These are phyloP conservation scores for Exophiala calicioides DNA, from an alignment of 2,329 filamentous ascomycete species.

Conservation along the genomic window DNA sequence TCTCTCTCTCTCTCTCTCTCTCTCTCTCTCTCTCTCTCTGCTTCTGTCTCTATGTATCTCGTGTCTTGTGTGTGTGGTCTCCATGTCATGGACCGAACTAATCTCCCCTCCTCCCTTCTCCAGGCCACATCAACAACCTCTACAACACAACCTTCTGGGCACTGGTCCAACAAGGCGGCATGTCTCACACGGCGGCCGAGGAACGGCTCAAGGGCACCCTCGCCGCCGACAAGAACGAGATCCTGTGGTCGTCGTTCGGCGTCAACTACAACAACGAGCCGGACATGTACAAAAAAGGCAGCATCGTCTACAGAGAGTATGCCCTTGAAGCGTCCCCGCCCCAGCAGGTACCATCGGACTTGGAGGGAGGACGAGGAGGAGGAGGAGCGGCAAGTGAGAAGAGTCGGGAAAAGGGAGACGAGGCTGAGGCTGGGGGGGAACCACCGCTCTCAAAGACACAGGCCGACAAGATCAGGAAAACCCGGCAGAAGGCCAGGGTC, in stretches of 20 bases:
- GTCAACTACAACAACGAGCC: slow-evolving; percentile 98
- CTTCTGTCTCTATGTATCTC: not conserved
- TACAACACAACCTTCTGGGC: slow-evolving; percentile 98
- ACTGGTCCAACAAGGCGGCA: slow-evolving; percentile 74
- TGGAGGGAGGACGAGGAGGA: slow-evolving; percentile 49
- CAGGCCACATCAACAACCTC: slow-evolving; percentile 95
- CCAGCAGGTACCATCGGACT: slow-evolving; percentile 50
- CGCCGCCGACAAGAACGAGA: slow-evolving; percentile 90
- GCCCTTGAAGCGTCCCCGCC: slow-evolving; percentile 55
- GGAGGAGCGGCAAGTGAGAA: too few species aligned
- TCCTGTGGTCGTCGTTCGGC: slow-evolving; percentile 81
- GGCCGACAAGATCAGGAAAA: slow-evolving; percentile 78
- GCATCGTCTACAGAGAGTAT: slow-evolving; percentile 83
- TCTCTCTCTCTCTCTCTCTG: not conserved
- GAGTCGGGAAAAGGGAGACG: too few species aligned
- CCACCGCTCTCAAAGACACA: slow-evolving; percentile 65
- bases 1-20: not conserved
- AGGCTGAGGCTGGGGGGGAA: slow-evolving; percentile 31
- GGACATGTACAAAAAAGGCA: slow-evolving; percentile 91
- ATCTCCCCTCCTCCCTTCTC: not conserved
- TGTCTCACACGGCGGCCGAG: slow-evolving; percentile 78
- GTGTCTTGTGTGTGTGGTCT: not conserved
- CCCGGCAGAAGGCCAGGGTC: slow-evolving; percentile 75
- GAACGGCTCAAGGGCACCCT: slow-evolving; percentile 77
- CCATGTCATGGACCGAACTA: slow-evolving; percentile 10